phyloP scores from a whole-genome alignment of 108 stramenopile genomes.

The Stephanodiscus triporus region DNA sequence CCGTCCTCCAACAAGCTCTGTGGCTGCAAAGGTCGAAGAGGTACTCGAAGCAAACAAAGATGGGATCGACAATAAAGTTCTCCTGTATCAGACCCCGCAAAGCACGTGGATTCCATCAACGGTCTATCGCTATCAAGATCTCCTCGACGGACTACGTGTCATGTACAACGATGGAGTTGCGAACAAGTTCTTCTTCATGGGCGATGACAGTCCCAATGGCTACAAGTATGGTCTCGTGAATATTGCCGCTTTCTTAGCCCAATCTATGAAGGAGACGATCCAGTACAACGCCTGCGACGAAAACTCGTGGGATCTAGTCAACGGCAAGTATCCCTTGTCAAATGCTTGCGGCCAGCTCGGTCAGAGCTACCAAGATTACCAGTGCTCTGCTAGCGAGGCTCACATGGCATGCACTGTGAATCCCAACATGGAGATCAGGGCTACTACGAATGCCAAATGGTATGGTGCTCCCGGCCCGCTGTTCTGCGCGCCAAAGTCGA shows the following conservation, averaged over 20 bases:
- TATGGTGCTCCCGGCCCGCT: constrained; percentile 51
- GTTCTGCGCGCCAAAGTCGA: constrained; percentile 41
- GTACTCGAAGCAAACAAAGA: constrained; percentile 38
- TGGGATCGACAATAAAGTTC: constrained; percentile 43
- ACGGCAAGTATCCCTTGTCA: constrained; percentile 1
- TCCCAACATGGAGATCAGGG: constrained; percentile 5
- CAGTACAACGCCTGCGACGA: constrained; percentile 59
- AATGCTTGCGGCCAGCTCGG: constrained; percentile 45
- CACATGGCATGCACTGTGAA: constrained; percentile 24
- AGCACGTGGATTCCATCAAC: constrained; percentile 42
- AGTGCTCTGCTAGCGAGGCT: constrained; percentile 26
- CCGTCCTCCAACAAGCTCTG: constrained; percentile 12
- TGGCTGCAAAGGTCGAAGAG: constrained; percentile 28
- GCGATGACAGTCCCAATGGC: constrained; percentile 34
- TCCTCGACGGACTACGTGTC: constrained; percentile 30
- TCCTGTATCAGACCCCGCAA: constrained; percentile 36
- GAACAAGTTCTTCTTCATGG: constrained; percentile 41
- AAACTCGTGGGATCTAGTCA: constrained; percentile 33
- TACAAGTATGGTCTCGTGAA: constrained; percentile 46
- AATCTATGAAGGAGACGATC: constrained; percentile 64
- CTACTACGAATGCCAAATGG: constrained; percentile 44
- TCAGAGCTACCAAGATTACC: constrained; percentile 36
- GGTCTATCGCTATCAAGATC: constrained; percentile 39
- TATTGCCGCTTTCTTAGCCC: constrained; percentile 57
- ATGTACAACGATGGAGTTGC: constrained; percentile 48